Base-by-base conservation (phyloP, 1,284 basidiomycete species). In the Malassezia sympodialis region DNA sequence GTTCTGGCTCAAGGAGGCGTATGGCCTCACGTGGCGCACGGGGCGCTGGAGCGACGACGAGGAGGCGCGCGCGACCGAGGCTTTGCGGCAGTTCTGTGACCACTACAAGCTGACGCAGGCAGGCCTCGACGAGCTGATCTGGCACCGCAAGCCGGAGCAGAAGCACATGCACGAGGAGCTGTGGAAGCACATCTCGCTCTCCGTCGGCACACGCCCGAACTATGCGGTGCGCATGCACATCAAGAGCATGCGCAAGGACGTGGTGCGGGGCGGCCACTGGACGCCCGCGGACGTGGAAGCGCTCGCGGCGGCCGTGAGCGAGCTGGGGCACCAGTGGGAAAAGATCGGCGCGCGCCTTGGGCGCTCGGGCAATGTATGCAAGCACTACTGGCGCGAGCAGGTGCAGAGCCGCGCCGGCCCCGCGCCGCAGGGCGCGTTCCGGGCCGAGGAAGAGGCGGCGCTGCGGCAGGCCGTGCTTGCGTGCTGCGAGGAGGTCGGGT, bases 161-260 rank as follows among this genome's bases (percentile, higher is more conserved):
- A 57, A 57, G 41, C 55, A 57, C n/a, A 31, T 57, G 55, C 55
- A 57, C 46, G 55, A 57, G 35, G 55, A 57, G 50, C 55, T 57
- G 6, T 57, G 55, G 55, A 57, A 57, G 44, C 55, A 57, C 42
- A 52, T 57, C 24, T 50, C 55, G 3, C 34, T 57, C 5, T 43
- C 55, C 7, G 55, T 57, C 4, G 49, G 50, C 31, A 57, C 55
- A 23, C 55, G 55, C 10, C 55, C 55, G 15, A 57, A 57, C 37
- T 57, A 57, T 44, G 55, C 55, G 17, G 55, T 57, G 44, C 55
- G 55, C 28, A 57, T 57, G 55, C 55, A 57, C 35, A 57, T 57
- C 50, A 57, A 57, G 31, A 52, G 50, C 34, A 46, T 57, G 45
- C 55, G 55, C 37, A 57, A 57, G 27, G 44, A 52, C 30, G 55